Percentiles rank a stretch among this genome's conserved stretches.
Evolutionary conservation across 129 eudicot genomes (phyloP).

Genomic region (Centaurea solstitialis): DNA sequence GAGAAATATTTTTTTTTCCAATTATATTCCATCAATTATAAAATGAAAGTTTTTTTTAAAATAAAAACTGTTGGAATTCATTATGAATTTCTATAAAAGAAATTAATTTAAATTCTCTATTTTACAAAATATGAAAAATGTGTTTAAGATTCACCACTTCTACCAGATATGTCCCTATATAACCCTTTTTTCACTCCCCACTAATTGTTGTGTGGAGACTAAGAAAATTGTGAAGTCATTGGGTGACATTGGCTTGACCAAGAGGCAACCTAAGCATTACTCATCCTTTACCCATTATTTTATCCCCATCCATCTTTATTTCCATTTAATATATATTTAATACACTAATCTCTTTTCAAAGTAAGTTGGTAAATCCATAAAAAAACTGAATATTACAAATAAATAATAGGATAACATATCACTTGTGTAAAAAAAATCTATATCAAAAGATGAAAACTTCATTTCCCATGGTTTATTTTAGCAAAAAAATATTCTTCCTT

Average conservation of each 20-base stretch:
- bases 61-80: no score
- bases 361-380: not conserved
- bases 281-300: not conserved
- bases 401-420: not conserved
- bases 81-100: no score
- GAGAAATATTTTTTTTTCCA: no score
- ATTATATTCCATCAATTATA: no score
- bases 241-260: constrained; percentile 10
- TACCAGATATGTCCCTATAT: no score
- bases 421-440: not conserved
- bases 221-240: not conserved
- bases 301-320: not conserved
- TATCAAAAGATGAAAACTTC: not conserved
- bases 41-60: no score
- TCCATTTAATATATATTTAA: not conserved
- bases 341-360: not conserved
- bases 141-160: no score
- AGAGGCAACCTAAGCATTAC: constrained; percentile 10
- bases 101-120: no score
- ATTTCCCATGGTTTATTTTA: not conserved
- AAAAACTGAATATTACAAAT: not conserved
- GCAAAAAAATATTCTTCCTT: not conserved
- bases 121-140: no score
- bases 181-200: no score
- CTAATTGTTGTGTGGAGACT: not conserved